Conservation (phyloP, 257 asterid species). For the Nicotiana noctiflora region DNA sequence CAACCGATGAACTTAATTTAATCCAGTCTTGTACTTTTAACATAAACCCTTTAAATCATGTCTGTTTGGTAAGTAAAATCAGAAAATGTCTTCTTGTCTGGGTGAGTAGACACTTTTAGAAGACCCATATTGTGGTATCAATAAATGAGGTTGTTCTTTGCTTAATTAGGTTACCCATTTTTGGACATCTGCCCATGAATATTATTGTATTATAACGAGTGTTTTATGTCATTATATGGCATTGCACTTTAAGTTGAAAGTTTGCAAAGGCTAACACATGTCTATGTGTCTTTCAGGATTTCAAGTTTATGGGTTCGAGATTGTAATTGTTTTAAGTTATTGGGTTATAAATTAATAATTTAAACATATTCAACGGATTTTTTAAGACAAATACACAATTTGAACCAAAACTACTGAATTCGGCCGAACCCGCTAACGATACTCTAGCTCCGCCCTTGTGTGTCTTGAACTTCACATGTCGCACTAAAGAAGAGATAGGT, state of each 20-base stretch:
- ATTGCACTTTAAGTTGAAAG: not conserved
- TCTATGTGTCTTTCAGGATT: slow-evolving; percentile 1
- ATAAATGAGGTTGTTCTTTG: not conserved
- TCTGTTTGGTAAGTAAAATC: slow-evolving; percentile 8
- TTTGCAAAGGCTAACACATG: not conserved
- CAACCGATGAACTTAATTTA: too few relatives aligned
- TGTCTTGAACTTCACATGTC: slow-evolving; percentile 4
- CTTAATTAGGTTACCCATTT: slow-evolving; percentile 5
- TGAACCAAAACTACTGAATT: too few relatives aligned
- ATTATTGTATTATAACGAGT: not conserved
- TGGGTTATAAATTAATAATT: too few relatives aligned
- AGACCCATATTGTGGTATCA: not conserved
- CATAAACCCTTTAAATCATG: not conserved
- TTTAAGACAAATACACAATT: too few relatives aligned
- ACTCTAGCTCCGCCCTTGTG: too few relatives aligned
- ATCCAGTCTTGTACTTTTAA: too few relatives aligned
- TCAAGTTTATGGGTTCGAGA: too few relatives aligned
- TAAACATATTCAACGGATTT: too few relatives aligned
- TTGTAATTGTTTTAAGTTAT: too few relatives aligned
- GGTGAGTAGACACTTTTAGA: not conserved
- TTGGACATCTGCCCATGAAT: not conserved
- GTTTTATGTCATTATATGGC: not conserved
- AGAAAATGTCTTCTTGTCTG: slow-evolving; percentile 3
- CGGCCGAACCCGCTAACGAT: too few relatives aligned
- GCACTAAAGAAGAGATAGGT: not conserved